A percentile compares a stretch with the other conserved stretches of the same genome.
phyloP scores from a whole-genome alignment of 2,329 filamentous ascomycete genomes.

The Xylariaceae sp. region DNA sequence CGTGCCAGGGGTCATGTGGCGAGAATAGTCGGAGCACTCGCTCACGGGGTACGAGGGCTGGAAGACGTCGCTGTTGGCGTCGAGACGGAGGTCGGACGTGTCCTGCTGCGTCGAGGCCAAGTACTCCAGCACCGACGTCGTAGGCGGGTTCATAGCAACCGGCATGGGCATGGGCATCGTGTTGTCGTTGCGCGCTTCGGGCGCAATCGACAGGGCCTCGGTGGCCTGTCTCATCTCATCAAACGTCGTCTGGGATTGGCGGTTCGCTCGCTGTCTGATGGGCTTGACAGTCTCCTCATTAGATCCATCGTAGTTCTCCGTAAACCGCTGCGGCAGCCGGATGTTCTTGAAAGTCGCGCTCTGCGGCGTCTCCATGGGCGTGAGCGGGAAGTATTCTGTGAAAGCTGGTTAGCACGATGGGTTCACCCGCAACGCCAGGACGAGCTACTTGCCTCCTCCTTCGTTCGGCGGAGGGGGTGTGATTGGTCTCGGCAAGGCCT shows the following conservation, averaged over 20 bases:
- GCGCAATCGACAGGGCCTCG: slow-evolving; percentile 44
- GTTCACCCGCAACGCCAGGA: not conserved
- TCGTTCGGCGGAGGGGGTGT: slow-evolving; percentile 59
- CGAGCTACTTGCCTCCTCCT: slow-evolving; percentile 47
- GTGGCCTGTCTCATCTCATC: slow-evolving; percentile 54
- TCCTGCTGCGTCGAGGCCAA: slow-evolving; percentile 46
- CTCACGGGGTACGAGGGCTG: slow-evolving; percentile 34
- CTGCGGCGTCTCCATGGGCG: slow-evolving; percentile 60
- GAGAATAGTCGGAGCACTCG: slow-evolving; percentile 45
- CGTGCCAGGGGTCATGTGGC: slow-evolving; percentile 49
- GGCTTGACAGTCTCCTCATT: slow-evolving; percentile 64
- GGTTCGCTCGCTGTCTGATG: slow-evolving; percentile 38
- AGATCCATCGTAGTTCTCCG: slow-evolving; percentile 58
- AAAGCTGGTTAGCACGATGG: slow-evolving; percentile 18
- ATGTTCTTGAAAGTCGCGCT: slow-evolving; percentile 41
- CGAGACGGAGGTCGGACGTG: slow-evolving; percentile 34
- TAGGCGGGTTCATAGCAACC: slow-evolving; percentile 40
- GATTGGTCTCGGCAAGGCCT: slow-evolving; percentile 46
- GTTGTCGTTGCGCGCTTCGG: slow-evolving; percentile 52
- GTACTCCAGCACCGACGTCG: slow-evolving; percentile 53
- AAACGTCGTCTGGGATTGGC: slow-evolving; percentile 48
- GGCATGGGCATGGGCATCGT: slow-evolving; percentile 39
- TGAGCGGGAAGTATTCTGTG: slow-evolving; percentile 60
- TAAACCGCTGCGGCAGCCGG: slow-evolving; percentile 45
- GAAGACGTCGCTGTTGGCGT: slow-evolving; percentile 37